phyloP scores from a whole-genome alignment of 768 basidiomycete species.

The Kwoniella newhampshirensis region DNA sequence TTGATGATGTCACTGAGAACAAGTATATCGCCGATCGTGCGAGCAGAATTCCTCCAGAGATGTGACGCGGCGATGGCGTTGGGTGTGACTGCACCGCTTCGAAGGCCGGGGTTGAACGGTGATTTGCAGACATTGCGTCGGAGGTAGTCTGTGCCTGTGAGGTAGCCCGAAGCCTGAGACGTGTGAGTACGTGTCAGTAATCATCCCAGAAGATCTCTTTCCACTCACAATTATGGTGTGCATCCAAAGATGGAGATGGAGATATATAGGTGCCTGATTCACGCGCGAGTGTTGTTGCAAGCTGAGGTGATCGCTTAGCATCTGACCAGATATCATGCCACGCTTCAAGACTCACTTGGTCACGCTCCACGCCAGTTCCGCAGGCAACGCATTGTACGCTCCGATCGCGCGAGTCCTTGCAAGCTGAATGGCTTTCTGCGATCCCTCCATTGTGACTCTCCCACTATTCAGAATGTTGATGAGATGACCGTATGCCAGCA shows the following conservation, averaged over 20 bases:
- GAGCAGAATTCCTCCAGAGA: constrained; percentile 32
- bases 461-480: constrained; percentile 31
- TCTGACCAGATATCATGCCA: not conserved
- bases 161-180: constrained; percentile 20
- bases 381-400: constrained; percentile 30
- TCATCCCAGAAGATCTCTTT: not conserved
- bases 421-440: constrained; percentile 5
- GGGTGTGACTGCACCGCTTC: constrained; percentile 25
- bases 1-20: constrained; percentile 39
- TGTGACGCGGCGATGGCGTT: constrained; percentile 18
- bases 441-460: not conserved
- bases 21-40: constrained; percentile 39
- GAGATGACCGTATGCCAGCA: constrained; percentile 31
- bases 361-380: constrained; percentile 33
- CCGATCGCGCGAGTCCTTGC: constrained; percentile 15
- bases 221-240: constrained; percentile 33
- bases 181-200: not conserved
- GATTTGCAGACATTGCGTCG: constrained; percentile 4
- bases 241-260: constrained; percentile 43
- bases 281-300: constrained; percentile 28
- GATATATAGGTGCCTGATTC: constrained; percentile 27
- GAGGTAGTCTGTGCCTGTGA: constrained; percentile 13
- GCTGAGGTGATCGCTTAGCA: constrained; percentile 25
- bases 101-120: not conserved
- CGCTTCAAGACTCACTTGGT: constrained; percentile 28